Base-by-base conservation (phyloP, 2,329 filamentous ascomycete species). In the Venturia carpophila region DNA sequence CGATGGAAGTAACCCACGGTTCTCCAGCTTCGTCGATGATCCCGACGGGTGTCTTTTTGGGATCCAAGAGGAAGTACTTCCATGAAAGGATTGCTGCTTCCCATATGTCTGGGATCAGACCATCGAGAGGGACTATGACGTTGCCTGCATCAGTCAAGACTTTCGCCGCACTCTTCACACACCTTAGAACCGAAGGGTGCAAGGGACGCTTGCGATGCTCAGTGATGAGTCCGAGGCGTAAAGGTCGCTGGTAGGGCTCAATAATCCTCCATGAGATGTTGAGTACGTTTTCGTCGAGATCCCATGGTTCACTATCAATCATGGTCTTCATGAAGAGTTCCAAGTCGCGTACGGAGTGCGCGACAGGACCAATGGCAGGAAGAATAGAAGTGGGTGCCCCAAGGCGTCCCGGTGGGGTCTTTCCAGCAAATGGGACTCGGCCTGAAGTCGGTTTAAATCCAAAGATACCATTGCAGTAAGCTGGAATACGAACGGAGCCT, bases 401-500 rank as follows among this genome's bases (percentile, higher is more conserved):
- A 3, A 73, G 17, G 3, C 75, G 66, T 0, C 74, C 75, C 0
- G 72, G 71, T 1, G 72, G 67, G 1, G 69, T 69, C 13, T 69
- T 69, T 0, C 73, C 71, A 1, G 67, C 70, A 34, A 74, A 67
- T 1, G 67, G 67, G n/a, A 68, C 42, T 24, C 67, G 66, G 17
- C 52, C 56, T 6, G 43, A 56, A 5, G 65, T 69, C 3, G 69
- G 69, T 41, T 68, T 67, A 67, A 73, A 71, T 5, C 72, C 73
- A 55, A 71, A 73, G 30, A 72, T 71, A 10, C 73, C 73, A 62
- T 76, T 75, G 76, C 92, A 92, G 70, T 96, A 92, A 65, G 96
- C 89, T 75, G 89, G 93, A 73, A 97, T 94, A 70, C 87, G 85
- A 71, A 95, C 87, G 64, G 75, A 79, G 1, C 82, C 82, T 1